Percentiles rank a stretch among this genome's conserved stretches.
These are phyloP conservation scores for Russula abietina DNA, from an alignment of 768 basidiomycete genomes.

Conservation along the genomic window DNA sequence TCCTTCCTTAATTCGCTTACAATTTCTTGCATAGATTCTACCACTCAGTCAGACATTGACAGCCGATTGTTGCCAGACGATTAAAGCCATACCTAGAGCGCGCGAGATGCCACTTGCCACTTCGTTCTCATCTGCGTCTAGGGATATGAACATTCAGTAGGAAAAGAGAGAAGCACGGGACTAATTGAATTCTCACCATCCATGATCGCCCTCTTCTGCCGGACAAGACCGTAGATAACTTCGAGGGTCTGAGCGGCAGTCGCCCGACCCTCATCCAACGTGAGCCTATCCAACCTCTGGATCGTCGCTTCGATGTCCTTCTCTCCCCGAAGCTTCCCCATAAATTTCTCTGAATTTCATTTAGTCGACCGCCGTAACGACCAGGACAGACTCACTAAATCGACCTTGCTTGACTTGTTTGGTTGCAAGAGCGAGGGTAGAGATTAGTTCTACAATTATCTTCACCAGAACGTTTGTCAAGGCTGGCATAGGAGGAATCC, in stretches of 20 bases:
- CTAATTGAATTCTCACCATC: neutral
- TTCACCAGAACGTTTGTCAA: neutral
- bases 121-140: neutral
- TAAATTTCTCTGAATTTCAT: neutral
- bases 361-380: neutral
- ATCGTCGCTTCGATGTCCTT: neutral
- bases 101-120: neutral
- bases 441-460: constrained; percentile 4
- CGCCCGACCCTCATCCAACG: neutral
- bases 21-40: neutral
- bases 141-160: neutral
- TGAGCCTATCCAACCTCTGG: neutral
- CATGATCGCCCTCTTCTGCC: neutral
- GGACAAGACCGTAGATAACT: neutral
- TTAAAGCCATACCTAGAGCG: neutral
- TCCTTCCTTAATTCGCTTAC: neutral
- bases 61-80: neutral
- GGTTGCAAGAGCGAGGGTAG: neutral
- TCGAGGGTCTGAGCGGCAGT: constrained; percentile 1
- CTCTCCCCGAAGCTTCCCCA: constrained; percentile 3
- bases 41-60: neutral
- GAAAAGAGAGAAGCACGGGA: neutral
- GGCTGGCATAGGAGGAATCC: no score
- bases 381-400: neutral
- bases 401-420: neutral